Evolutionary conservation across 2,329 filamentous ascomycete genomes (phyloP).

Genomic region (Diaporthe amygdali): DNA sequence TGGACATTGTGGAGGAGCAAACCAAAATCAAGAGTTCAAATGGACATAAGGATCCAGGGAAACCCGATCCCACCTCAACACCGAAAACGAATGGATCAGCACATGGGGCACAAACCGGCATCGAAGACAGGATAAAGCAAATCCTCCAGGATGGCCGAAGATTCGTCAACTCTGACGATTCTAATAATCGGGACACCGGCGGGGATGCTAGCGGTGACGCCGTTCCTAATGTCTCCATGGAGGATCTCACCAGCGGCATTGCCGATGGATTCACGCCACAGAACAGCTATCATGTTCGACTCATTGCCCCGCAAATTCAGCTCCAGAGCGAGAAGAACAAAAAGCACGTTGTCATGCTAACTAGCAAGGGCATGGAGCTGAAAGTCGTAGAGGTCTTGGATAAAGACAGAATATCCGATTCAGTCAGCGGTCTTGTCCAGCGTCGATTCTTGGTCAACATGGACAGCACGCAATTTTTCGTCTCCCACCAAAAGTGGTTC

Average conservation of each 20-base stretch:
- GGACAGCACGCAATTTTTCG: conserved; percentile 98
- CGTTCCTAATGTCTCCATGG: conserved; percentile 51
- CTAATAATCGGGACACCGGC: too few relatives aligned
- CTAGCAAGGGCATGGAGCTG: conserved; percentile 96
- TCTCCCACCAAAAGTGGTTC: conserved; percentile 92
- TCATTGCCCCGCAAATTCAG: conserved; percentile 98
- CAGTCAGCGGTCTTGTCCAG: conserved; percentile 93
- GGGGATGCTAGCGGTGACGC: conserved; percentile 29
- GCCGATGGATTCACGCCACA: conserved; percentile 87
- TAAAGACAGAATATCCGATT: conserved; percentile 88
- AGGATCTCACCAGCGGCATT: conserved; percentile 76
- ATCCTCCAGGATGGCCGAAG: conserved; percentile 84
- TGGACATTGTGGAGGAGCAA: conserved; percentile 97
- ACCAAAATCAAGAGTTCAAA: conserved; percentile 67
- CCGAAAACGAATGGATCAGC: conserved; percentile 44
- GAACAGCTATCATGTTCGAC: conserved; percentile 90
- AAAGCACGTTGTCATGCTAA: conserved; percentile 95
- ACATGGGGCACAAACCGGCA: conserved; percentile 48
- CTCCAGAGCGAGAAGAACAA: conserved; percentile 98
- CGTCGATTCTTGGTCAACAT: conserved; percentile 92
- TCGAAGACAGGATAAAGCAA: conserved; percentile 86
- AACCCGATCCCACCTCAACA: conserved; percentile 24
- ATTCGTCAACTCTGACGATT: conserved; percentile 76
- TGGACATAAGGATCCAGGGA: conserved; percentile 28
- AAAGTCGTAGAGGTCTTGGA: conserved; percentile 99